A percentile compares a stretch with the other conserved stretches of the same genome.
Evolutionary conservation across 441 rosid species (phyloP).

Genomic region (Populus hybrid): DNA sequence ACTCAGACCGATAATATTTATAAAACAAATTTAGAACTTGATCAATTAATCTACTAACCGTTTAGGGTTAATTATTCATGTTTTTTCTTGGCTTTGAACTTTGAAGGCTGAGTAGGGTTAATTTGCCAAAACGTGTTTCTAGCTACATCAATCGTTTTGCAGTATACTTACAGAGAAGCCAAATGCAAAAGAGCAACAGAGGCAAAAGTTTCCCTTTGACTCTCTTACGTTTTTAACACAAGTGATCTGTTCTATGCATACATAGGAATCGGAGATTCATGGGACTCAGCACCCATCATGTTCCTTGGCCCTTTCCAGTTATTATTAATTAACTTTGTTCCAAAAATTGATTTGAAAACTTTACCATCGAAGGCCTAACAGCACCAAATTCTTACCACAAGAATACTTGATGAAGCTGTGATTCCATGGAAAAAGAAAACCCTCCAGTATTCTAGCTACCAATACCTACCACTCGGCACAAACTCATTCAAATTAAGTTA

Average conservation of each 20-base stretch:
- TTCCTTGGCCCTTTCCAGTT: too few relatives aligned
- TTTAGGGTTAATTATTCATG: too few relatives aligned
- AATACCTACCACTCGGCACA: too few relatives aligned
- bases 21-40: accelerated
- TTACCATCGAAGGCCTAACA: too few relatives aligned
- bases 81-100: neutral
- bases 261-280: neutral
- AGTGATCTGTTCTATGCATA: neutral
- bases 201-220: neutral
- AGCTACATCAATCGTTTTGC: neutral
- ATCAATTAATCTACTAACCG: accelerated
- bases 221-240: neutral
- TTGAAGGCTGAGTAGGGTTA: neutral
- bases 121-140: neutral
- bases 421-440: too few relatives aligned
- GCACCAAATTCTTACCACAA: too few relatives aligned
- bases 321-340: too few relatives aligned
- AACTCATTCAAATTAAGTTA: too few relatives aligned
- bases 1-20: accelerated
- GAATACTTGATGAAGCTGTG: too few relatives aligned
- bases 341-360: too few relatives aligned
- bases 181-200: neutral
- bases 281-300: neutral
- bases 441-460: too few relatives aligned
- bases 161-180: neutral